phyloP scores from a whole-genome alignment of 768 basidiomycete species.

The Naganishia randhawae region DNA sequence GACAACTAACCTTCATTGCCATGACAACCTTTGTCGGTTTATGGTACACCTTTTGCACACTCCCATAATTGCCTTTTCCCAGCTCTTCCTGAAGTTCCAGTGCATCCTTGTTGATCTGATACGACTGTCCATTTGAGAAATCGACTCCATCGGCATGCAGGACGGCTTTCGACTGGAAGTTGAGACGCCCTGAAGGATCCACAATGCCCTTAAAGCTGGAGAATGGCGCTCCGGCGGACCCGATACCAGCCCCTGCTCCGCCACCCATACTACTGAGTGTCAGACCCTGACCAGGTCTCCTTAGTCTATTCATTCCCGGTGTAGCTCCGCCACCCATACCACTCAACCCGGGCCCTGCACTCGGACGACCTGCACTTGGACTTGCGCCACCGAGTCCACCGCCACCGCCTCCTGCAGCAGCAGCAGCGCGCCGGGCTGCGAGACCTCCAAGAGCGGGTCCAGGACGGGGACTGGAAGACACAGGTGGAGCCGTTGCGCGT shows the following conservation, averaged over 20 bases:
- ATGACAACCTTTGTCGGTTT: slow-evolving; percentile 90
- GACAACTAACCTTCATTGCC: slow-evolving; percentile 86
- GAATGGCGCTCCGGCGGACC: slow-evolving; percentile 55
- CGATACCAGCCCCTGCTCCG: slow-evolving; percentile 62
- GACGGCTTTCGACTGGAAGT: slow-evolving; percentile 88
- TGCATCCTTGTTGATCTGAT: slow-evolving; percentile 90
- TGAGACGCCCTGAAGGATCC: slow-evolving; percentile 95
- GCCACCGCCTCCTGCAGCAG: slow-evolving; percentile 31
- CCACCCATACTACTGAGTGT: slow-evolving; percentile 64
- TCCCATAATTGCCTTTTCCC: slow-evolving; percentile 94
- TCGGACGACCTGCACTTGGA: slow-evolving; percentile 19
- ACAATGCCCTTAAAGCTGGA: slow-evolving; percentile 90
- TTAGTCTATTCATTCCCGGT: slow-evolving; percentile 27
- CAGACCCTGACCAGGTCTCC: slow-evolving; percentile 52
- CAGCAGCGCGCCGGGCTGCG: slow-evolving; percentile 51
- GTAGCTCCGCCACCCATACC: slow-evolving; percentile 2
- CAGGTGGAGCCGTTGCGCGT: slow-evolving; percentile 35
- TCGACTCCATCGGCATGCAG: slow-evolving; percentile 82
- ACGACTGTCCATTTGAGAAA: slow-evolving; percentile 85
- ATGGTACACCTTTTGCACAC: slow-evolving; percentile 91
- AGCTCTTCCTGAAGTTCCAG: slow-evolving; percentile 87
- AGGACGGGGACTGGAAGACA: slow-evolving; percentile 34
- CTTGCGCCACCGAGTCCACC: slow-evolving; percentile 31
- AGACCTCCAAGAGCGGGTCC: slow-evolving; percentile 47
- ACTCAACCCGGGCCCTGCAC: background rate